Conservation (phyloP, 345 rosid genomes). For the Pistacia vera region DNA sequence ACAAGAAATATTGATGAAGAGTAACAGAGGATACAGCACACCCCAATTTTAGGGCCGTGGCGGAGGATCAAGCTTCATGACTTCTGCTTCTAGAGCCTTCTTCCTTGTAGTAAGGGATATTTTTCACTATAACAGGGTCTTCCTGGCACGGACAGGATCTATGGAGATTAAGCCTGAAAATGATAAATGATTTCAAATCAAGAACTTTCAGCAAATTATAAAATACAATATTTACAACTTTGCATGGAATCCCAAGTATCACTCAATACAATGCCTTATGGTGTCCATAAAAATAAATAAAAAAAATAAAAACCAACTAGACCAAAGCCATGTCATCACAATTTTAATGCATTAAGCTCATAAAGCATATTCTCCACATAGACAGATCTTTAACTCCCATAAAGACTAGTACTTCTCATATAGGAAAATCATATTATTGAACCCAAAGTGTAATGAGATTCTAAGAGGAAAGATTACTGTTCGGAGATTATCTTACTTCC, state of each 20-base stretch:
- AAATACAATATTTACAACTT: no score
- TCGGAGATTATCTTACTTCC: no score
- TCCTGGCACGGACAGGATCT: conserved; percentile 45
- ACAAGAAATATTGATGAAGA: no score
- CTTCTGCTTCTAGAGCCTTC: no score
- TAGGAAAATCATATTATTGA: not conserved
- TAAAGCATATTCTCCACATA: not conserved
- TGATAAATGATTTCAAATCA: not conserved
- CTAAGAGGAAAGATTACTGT: no score
- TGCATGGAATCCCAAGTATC: conserved; percentile 18
- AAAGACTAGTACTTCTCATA: not conserved
- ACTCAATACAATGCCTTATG: not conserved
- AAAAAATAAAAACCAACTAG: no score
- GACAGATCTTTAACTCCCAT: not conserved
- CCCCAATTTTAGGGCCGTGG: no score
- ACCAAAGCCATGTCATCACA: not conserved
- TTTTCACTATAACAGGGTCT: conserved; percentile 87
- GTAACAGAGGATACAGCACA: no score
- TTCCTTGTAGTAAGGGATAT: no score
- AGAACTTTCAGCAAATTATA: no score
- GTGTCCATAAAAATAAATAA: not conserved
- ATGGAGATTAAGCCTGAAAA: no score
- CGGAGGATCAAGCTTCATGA: conserved; percentile 69
- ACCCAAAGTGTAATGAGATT: no score
- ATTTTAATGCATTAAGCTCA: not conserved